A percentile compares a stretch with the other conserved stretches of the same genome.
Conservation (phyloP, 1,139 yeast species). For the Candida gigantensis region DNA sequence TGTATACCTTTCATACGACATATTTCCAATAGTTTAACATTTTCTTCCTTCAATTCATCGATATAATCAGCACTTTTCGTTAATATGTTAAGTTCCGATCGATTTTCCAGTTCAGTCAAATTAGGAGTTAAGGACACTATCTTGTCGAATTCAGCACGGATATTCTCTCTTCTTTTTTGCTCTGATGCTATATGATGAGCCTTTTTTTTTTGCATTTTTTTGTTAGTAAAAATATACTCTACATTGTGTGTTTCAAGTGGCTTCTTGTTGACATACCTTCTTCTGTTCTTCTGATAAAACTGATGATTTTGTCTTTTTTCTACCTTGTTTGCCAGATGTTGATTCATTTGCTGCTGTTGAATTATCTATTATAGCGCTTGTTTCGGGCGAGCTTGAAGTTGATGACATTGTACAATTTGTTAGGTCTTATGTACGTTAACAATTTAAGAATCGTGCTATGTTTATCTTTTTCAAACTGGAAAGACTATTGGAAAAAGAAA, state of each 20-base stretch:
- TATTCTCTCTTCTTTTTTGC: conserved; percentile 49
- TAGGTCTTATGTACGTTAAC: too few species aligned
- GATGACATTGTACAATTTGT: conserved; percentile 4
- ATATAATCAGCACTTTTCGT: conserved; percentile 50
- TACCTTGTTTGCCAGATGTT: conserved; percentile 12
- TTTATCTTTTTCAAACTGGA: neutral
- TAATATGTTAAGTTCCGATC: conserved; percentile 47
- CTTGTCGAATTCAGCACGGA: conserved; percentile 47
- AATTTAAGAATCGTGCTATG: neutral
- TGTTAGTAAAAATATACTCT: neutral
- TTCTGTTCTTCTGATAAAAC: conserved; percentile 47
- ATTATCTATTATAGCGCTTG: neutral
- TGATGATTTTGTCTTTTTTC: conserved; percentile 28
- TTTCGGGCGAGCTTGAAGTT: conserved; percentile 3
- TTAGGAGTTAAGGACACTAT: conserved; percentile 47
- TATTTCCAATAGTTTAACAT: conserved; percentile 33
- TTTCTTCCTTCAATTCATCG: conserved; percentile 43
- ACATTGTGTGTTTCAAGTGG: neutral
- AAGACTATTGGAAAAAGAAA: too few species aligned
- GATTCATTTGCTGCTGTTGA: conserved; percentile 1
- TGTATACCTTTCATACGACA: conserved; percentile 39
- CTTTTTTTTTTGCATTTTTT: conserved; percentile 27
- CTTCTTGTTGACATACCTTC: conserved; percentile 30
- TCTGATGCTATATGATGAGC: conserved; percentile 56
- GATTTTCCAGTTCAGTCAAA: conserved; percentile 42